Evolutionary conservation across 2,329 filamentous ascomycete genomes (phyloP).

Genomic region (Colletotrichum euphorbiae): DNA sequence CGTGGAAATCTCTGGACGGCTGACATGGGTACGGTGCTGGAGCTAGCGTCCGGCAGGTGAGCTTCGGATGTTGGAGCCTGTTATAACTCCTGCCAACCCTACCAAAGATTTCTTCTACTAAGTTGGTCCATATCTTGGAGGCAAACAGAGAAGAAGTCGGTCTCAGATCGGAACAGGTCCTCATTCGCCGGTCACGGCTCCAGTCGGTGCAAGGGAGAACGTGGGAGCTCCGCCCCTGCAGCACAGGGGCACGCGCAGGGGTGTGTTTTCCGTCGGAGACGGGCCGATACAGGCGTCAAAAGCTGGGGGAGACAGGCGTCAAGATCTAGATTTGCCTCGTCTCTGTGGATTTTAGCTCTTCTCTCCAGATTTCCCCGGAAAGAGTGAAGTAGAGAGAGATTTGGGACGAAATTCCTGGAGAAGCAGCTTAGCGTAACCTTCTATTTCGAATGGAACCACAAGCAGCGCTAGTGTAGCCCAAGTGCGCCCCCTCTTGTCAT

Average conservation of each 20-base stretch:
- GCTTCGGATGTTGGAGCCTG: slow-evolving; percentile 1
- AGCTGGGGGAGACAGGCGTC: slow-evolving; percentile 14
- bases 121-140: not conserved
- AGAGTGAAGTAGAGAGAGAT: not conserved
- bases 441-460: not conserved
- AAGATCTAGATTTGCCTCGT: not conserved
- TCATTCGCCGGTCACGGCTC: not conserved
- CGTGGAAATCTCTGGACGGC: not conserved
- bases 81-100: not conserved
- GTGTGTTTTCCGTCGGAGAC: slow-evolving; percentile 21
- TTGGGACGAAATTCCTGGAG: not conserved
- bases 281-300: slow-evolving; percentile 12
- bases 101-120: too few species aligned
- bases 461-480: not conserved
- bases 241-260: not conserved
- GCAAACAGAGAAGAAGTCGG: not conserved
- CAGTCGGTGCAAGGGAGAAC: slow-evolving; percentile 9
- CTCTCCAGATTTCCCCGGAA: slow-evolving; percentile 6
- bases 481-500: not conserved
- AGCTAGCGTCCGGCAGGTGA: not conserved
- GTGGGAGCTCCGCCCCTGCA: slow-evolving; percentile 1
- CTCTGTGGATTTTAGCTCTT: not conserved
- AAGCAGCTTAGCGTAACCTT: not conserved
- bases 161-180: not conserved
- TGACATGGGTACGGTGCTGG: not conserved